Evolutionary conservation across 805 yeast genomes (phyloP), one percentile per base, ranked within the genome.

Genomic region (Yamadazyma philogaea): DNA sequence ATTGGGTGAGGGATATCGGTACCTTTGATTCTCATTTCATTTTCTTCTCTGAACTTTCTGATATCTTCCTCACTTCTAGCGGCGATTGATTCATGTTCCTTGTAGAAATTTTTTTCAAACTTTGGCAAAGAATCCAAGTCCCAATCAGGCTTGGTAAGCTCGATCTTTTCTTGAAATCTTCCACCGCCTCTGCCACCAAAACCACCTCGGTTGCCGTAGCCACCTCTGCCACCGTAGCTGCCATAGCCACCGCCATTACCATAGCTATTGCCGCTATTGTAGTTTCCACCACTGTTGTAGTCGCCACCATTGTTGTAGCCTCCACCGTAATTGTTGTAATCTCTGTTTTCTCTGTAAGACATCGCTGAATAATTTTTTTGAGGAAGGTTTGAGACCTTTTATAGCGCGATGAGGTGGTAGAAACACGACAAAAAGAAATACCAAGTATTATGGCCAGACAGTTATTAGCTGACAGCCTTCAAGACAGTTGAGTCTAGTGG

Each of bases 51-150:
- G 75, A 90, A 93, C 35, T 70, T 75, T 20, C 60, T 66, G 52
- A 93, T 77, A 46, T 91, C 97, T 28, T 64, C 75, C 1, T 83
- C 89, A 34, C 85, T 61, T 68, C 97, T 86, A 35, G 68, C 72
- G 46, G 87, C 67, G 48, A 93, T 98, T 42, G 66, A 66, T 46
- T 87, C 86, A 61, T 84, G 83, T 74, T 93, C 99, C 49, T 74
- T 74, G 73, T 93, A 93, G 63, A 93, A 93, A 68, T 93, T 88
- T 75, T 93, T 93, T 69, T 90, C 96, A 61, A 93, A 93, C 60
- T 81, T 81, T 56, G 96, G 95, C 60, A 93, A 72, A 31, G 79
- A 64, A 47, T 77, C 83, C 41, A 78, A 53, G 64, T 87, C 93
- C 87, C 93, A 93, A 49, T 84, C 79, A 56, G 90, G 97, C 51